These are phyloP conservation scores for Kodamaea leandrae DNA, from an alignment of 805 yeast genomes.

Conservation along the genomic window DNA sequence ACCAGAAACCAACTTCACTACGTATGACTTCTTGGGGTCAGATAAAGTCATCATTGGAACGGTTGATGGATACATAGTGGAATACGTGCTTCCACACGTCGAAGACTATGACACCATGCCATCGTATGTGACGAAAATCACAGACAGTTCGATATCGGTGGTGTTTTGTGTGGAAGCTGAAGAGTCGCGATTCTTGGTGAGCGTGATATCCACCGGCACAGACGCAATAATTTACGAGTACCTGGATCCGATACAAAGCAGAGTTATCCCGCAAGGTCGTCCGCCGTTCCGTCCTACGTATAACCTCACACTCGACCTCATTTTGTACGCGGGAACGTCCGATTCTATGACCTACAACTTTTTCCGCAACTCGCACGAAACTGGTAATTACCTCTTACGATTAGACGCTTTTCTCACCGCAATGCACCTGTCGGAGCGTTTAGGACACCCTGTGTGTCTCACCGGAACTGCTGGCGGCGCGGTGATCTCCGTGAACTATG, in stretches of 20 bases:
- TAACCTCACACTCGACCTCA: constrained; percentile 26
- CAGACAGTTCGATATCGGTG: constrained; percentile 30
- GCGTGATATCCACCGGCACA: constrained; percentile 31
- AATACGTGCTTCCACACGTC: constrained; percentile 43
- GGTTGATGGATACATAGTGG: constrained; percentile 57
- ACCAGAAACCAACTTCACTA: constrained; percentile 31
- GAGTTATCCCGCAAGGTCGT: constrained; percentile 23
- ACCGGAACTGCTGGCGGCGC: constrained; percentile 37
- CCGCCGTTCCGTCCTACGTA: constrained; percentile 28
- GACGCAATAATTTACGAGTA: constrained; percentile 24
- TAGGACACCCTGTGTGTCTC: constrained; percentile 38
- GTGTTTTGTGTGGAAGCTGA: constrained; percentile 25
- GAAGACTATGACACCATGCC: constrained; percentile 18
- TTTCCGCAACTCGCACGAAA: constrained; percentile 34
- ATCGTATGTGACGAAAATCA: constrained; percentile 29
- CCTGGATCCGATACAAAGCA: constrained; percentile 28
- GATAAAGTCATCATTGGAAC: constrained; percentile 54
- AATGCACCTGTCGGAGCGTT: constrained; percentile 26
- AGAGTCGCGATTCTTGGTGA: constrained; percentile 19
- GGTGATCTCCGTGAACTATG: constrained; percentile 33
- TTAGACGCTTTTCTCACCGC: constrained; percentile 32
- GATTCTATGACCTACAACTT: constrained; percentile 31
- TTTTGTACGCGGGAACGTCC: constrained; percentile 24
- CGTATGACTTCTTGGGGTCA: constrained; percentile 47
- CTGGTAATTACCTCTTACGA: constrained; percentile 28